Conservation (phyloP, 371 early-diverging fungal genomes). For the Mortierella sp. region DNA sequence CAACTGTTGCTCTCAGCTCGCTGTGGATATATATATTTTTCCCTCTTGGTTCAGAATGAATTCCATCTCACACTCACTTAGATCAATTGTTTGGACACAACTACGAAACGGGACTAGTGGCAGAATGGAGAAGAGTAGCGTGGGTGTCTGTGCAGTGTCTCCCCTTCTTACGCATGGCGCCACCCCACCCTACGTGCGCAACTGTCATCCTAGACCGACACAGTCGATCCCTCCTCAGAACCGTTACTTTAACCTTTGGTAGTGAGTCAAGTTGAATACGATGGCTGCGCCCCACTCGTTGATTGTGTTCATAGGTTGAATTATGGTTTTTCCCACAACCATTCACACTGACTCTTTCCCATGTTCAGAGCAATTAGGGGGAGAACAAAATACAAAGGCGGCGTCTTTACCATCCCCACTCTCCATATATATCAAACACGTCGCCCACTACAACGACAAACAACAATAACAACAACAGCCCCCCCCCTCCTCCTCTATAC, state of each 20-base stretch:
- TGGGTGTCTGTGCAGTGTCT: background rate
- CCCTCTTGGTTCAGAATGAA: conserved; percentile 4
- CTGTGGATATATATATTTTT: background rate
- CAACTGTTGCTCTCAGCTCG: background rate
- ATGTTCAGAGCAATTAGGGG: background rate
- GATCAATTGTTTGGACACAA: background rate
- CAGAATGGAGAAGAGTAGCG: background rate
- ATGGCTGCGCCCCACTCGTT: background rate
- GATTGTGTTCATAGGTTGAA: background rate
- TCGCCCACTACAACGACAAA: no score
- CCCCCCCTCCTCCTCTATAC: no score
- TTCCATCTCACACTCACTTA: background rate
- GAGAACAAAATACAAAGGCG: background rate
- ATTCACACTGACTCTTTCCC: background rate
- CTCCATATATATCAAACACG: background rate
- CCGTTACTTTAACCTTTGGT: background rate
- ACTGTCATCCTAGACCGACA: background rate
- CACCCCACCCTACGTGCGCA: background rate
- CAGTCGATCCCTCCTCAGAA: background rate
- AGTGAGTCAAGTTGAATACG: background rate
- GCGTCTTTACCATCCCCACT: background rate
- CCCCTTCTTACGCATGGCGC: no score
- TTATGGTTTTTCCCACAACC: background rate
- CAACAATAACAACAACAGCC: no score
- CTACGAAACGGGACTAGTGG: background rate